Evolutionary conservation across 345 rosid species (phyloP).

Genomic region (Citrus unshiu): DNA sequence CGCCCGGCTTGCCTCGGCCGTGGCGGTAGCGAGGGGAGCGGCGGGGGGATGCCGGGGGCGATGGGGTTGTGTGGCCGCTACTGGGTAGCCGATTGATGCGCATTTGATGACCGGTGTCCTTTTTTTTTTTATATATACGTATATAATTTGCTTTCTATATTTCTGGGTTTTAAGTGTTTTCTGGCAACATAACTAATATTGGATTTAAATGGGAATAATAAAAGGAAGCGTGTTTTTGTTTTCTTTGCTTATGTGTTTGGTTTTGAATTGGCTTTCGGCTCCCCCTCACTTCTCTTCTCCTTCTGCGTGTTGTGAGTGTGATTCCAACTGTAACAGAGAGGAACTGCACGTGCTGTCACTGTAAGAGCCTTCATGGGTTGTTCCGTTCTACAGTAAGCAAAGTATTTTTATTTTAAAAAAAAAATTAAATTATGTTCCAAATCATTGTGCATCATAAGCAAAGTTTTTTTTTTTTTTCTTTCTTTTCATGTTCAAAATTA

Average conservation of each 20-base stretch:
- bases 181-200: neutral
- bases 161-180: neutral
- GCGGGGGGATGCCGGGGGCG: constrained; percentile 91
- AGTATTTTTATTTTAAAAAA: no score
- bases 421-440: no score
- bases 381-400: no score
- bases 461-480: no score
- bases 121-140: no score
- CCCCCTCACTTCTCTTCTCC: no score
- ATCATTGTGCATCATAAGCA: no score
- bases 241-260: neutral
- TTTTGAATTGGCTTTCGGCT: neutral
- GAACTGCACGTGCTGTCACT: constrained; percentile 16
- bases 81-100: constrained; percentile 77
- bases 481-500: no score
- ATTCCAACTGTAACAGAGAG: no score
- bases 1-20: constrained; percentile 57
- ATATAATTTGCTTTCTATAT: neutral
- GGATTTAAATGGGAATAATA: no score
- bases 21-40: constrained; percentile 88
- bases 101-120: constrained; percentile 42
- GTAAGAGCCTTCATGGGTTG: neutral
- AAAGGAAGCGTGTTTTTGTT: neutral
- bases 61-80: constrained; percentile 95
- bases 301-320: no score